Conservation (phyloP, 2,329 filamentous ascomycete genomes). For the Scedosporium dehoogii region DNA sequence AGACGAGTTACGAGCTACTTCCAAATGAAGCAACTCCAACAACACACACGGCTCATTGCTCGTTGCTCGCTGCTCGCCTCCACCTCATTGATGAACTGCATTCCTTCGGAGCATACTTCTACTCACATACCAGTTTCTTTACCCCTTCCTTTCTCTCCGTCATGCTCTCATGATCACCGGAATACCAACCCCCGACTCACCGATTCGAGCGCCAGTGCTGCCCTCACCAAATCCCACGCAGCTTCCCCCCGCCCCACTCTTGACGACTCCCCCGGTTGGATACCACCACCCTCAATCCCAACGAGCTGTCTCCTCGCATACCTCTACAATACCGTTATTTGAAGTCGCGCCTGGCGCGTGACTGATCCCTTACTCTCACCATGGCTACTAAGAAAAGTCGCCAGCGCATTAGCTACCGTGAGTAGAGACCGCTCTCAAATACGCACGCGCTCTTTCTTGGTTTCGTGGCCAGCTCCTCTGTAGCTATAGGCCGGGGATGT, state of each 20-base stretch:
- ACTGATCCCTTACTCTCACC: constrained; percentile 6
- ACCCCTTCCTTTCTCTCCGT: background rate
- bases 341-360: background rate
- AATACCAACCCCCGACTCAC: background rate
- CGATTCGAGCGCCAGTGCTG: background rate
- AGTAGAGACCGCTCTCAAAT: constrained; percentile 9
- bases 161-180: background rate
- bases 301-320: background rate
- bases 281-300: background rate
- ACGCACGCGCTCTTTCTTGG: background rate
- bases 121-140: no score
- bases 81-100: background rate
- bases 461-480: background rate
- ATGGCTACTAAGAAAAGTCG: constrained; percentile 57
- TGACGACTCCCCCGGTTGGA: background rate
- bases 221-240: background rate
- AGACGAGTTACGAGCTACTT: no score
- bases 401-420: constrained; percentile 63
- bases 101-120: background rate
- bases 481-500: no score
- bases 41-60: background rate
- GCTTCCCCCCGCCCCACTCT: background rate
- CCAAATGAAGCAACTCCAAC: background rate
- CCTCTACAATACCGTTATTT: background rate
- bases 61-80: background rate